Percentiles rank a stretch among this genome's conserved stretches.
phyloP scores from a whole-genome alignment of 345 rosid genomes.

The Euphorbia peplus region DNA sequence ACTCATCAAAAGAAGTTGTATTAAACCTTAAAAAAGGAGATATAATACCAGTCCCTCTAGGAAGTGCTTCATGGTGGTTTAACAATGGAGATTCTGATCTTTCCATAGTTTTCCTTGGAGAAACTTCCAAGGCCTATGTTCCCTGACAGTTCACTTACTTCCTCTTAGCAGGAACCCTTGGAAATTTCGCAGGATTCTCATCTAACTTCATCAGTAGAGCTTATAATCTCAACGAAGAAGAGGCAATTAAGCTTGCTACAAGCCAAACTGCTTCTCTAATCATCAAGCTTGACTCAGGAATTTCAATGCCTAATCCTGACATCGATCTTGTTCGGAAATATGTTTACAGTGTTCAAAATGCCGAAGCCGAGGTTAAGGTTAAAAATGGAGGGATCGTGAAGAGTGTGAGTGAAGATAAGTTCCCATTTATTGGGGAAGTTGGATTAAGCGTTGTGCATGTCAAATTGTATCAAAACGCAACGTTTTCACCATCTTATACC shows the following conservation, averaged over 20 bases:
- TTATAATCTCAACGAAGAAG: slow-evolving; percentile 1
- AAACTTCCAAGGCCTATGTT: slow-evolving; percentile 23
- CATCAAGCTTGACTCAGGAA: slow-evolving; percentile 24
- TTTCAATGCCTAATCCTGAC: slow-evolving; percentile 4
- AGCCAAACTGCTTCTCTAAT: slow-evolving; percentile 22
- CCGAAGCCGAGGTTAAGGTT: slow-evolving; percentile 15
- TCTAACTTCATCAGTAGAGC: slow-evolving; percentile 18
- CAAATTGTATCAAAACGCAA: slow-evolving; percentile 23
- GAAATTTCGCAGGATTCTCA: slow-evolving; percentile 30
- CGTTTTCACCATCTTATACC: slow-evolving; percentile 17
- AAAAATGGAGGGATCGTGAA: slow-evolving; percentile 19
- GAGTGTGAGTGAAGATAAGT: background rate
- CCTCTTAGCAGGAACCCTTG: slow-evolving; percentile 15
- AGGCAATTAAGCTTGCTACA: slow-evolving; percentile 17
- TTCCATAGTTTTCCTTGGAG: slow-evolving; percentile 25
- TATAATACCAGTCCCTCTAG: slow-evolving; percentile 22
- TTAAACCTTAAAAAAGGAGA: slow-evolving; percentile 30
- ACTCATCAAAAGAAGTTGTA: slow-evolving; percentile 13
- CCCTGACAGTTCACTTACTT: slow-evolving; percentile 37
- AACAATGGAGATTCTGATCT: slow-evolving; percentile 28
- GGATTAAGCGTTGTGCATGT: slow-evolving; percentile 21
- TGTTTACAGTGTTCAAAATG: slow-evolving; percentile 15
- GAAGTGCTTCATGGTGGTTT: slow-evolving; percentile 39
- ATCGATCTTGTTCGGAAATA: background rate
- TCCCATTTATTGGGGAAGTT: slow-evolving; percentile 24